Percentiles rank a stretch among this genome's conserved stretches.
Conservation (phyloP, 2,329 filamentous ascomycete species). For the Aureobasidium leucospermi region DNA sequence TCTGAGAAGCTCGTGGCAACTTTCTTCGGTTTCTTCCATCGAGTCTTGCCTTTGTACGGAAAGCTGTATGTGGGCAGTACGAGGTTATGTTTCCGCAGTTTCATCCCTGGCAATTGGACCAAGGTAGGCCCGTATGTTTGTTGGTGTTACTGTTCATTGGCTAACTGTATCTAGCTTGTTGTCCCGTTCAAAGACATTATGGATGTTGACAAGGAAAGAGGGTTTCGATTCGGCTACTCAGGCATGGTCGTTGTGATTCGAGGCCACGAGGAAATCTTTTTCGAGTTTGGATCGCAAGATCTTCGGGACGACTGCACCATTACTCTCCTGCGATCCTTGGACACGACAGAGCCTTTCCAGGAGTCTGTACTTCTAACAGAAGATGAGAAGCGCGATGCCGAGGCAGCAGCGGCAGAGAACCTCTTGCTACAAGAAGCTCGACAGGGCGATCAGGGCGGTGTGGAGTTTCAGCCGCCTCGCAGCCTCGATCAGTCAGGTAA, state of each 20-base stretch:
- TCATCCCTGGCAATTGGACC: slow-evolving; percentile 81
- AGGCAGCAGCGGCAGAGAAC: slow-evolving; percentile 72
- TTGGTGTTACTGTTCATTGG: not conserved
- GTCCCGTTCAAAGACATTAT: slow-evolving; percentile 86
- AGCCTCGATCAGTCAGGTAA: slow-evolving; percentile 18
- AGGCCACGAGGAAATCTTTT: slow-evolving; percentile 92
- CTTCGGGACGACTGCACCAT: slow-evolving; percentile 83
- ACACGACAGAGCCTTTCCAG: slow-evolving; percentile 61
- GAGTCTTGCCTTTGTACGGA: slow-evolving; percentile 84
- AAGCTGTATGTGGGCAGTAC: slow-evolving; percentile 91
- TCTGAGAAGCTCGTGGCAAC: slow-evolving; percentile 79
- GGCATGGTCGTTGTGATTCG: slow-evolving; percentile 88
- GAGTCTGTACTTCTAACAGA: slow-evolving; percentile 61
- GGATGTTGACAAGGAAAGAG: slow-evolving; percentile 89
- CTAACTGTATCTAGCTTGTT: slow-evolving; percentile 48
- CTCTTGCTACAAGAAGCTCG: slow-evolving; percentile 66
- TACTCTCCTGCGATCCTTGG: slow-evolving; percentile 69
- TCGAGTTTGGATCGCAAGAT: slow-evolving; percentile 75
- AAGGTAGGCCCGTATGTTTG: slow-evolving; percentile 41
- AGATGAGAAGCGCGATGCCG: slow-evolving; percentile 63
- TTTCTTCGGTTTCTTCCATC: slow-evolving; percentile 87
- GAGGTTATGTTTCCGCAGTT: slow-evolving; percentile 85
- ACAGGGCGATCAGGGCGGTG: slow-evolving; percentile 35
- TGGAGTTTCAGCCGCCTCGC: slow-evolving; percentile 30
- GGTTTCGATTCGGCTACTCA: slow-evolving; percentile 84